Evolutionary conservation across 1,139 yeast species (phyloP).

Genomic region (Blastobotrys elegans): DNA sequence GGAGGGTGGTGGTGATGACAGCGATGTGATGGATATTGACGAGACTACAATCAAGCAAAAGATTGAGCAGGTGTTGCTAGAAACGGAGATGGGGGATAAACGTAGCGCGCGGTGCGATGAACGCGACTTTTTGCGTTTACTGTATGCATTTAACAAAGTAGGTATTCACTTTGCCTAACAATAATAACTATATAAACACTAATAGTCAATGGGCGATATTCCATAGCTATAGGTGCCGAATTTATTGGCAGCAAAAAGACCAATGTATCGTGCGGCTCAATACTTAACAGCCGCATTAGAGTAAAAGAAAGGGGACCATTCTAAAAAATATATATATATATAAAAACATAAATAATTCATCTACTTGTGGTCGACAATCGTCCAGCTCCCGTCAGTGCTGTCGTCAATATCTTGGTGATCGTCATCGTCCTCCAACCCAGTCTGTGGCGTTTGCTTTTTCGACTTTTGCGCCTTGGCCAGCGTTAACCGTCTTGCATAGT

Average conservation of each 20-base stretch:
- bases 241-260: too few species aligned
- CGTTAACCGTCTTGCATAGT: slow-evolving; percentile 49
- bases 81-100: slow-evolving; percentile 72
- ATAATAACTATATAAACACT: neutral
- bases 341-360: neutral
- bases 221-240: neutral
- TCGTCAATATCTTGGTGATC: neutral
- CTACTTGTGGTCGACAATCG: slow-evolving; percentile 7
- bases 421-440: neutral
- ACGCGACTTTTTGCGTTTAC: slow-evolving; percentile 79
- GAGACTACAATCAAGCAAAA: slow-evolving; percentile 48
- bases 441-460: neutral
- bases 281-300: too few species aligned
- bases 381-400: slow-evolving; percentile 13
- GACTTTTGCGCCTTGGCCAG: slow-evolving; percentile 1
- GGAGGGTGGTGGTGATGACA: slow-evolving; percentile 35
- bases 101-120: slow-evolving; percentile 95
- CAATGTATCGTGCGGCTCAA: too few species aligned
- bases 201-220: neutral
- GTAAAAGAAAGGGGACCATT: too few species aligned
- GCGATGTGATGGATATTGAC: slow-evolving; percentile 41
- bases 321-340: too few species aligned
- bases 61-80: slow-evolving; percentile 57
- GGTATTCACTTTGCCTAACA: slow-evolving; percentile 89
- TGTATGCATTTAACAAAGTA: slow-evolving; percentile 93